Evolutionary conservation across 345 rosid genomes (phyloP).

Genomic region (Lepidium didymum): DNA sequence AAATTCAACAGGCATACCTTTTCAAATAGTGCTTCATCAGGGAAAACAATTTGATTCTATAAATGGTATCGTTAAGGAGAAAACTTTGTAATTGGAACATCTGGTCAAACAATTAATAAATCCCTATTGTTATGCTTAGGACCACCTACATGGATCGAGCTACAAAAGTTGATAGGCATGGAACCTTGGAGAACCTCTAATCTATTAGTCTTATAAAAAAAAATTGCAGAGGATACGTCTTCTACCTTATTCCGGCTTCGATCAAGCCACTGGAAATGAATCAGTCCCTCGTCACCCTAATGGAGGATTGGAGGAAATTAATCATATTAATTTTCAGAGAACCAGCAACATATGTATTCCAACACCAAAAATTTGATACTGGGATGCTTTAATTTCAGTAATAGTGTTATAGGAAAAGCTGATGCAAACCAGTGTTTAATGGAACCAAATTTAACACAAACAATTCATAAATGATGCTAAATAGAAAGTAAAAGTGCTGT

Average conservation of each 20-base stretch:
- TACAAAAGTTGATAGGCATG: background rate
- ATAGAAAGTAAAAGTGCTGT: background rate
- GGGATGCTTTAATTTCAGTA: background rate
- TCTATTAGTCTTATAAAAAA: background rate
- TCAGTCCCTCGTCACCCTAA: slow-evolving; percentile 86
- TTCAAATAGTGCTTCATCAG: slow-evolving; percentile 91
- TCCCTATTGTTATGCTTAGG: background rate
- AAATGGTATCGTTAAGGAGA: slow-evolving; percentile 47
- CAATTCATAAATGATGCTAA: background rate
- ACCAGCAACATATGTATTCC: background rate
- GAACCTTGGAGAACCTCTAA: background rate
- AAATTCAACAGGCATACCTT: slow-evolving; percentile 44
- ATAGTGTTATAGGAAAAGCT: background rate
- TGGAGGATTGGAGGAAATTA: background rate
- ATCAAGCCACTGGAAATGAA: slow-evolving; percentile 97
- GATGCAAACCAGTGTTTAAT: background rate
- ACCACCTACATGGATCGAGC: background rate
- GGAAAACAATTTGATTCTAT: slow-evolving; percentile 91
- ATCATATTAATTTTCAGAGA: background rate
- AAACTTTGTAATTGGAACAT: background rate
- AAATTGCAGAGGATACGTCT: slow-evolving; percentile 68
- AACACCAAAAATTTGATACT: background rate
- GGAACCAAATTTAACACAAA: background rate
- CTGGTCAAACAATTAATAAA: background rate
- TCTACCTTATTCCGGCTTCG: slow-evolving; percentile 55